These are phyloP conservation scores for Physaria fendleri DNA, from an alignment of 345 rosid species.

Conservation along the genomic window DNA sequence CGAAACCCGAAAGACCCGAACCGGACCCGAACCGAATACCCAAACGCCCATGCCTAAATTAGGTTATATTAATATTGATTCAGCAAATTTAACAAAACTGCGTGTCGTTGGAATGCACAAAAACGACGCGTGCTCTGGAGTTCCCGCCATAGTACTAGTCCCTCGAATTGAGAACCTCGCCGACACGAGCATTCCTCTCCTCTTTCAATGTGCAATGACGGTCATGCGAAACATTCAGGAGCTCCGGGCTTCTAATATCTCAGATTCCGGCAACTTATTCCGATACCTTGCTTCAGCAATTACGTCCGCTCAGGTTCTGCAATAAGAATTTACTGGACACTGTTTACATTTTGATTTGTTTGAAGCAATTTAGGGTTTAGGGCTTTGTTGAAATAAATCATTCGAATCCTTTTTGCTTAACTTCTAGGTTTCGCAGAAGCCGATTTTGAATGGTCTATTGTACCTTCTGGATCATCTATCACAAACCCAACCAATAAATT, in stretches of 20 bases:
- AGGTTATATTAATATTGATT: too few species aligned
- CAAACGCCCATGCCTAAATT: too few species aligned
- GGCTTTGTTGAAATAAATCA: background rate
- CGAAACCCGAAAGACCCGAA: too few species aligned
- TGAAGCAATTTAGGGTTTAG: slow-evolving; percentile 2
- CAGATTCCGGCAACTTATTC: slow-evolving; percentile 9
- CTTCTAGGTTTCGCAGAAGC: slow-evolving; percentile 39
- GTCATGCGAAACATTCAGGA: slow-evolving; percentile 13
- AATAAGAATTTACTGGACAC: too few species aligned
- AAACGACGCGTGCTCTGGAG: slow-evolving; percentile 11
- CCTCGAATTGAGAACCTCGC: slow-evolving; percentile 2
- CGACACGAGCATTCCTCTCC: too few species aligned
- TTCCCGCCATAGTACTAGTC: slow-evolving; percentile 18
- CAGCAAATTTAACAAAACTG: too few species aligned
- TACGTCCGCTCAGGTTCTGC: slow-evolving; percentile 19
- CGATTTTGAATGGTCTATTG: slow-evolving; percentile 33
- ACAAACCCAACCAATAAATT: background rate
- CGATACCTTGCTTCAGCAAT: slow-evolving; percentile 19
- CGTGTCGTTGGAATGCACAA: background rate
- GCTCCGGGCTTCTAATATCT: background rate
- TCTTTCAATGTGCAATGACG: too few species aligned
- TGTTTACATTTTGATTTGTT: too few species aligned
- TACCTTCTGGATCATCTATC: slow-evolving; percentile 28
- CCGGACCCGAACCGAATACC: too few species aligned
- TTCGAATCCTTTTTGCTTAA: background rate